Conservation (phyloP, 768 basidiomycete genomes). For the Tulasnella sp. region DNA sequence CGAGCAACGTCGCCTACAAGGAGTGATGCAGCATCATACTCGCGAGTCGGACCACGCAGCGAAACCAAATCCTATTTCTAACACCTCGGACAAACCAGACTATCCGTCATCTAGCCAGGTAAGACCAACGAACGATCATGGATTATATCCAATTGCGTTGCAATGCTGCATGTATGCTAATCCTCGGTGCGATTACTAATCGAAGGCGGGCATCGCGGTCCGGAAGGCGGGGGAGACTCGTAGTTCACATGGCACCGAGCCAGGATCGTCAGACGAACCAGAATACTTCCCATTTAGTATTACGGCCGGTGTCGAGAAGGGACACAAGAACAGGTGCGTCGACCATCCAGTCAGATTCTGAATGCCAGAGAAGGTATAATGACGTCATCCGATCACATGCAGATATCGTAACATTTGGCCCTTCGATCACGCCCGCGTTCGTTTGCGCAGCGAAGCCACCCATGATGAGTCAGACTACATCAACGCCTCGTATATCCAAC, state of each 20-base stretch:
- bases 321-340: conserved; percentile 80
- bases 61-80: neutral
- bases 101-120: neutral
- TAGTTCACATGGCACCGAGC: neutral
- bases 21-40: conserved; percentile 87
- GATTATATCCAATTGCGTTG: neutral
- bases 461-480: conserved; percentile 78
- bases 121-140: neutral
- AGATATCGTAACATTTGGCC: conserved; percentile 98
- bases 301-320: conserved; percentile 92
- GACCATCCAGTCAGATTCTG: neutral
- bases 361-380: neutral
- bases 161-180: neutral
- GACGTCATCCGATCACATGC: conserved; percentile 10
- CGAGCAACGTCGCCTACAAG: conserved; percentile 83
- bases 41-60: conserved; percentile 39
- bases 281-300: conserved; percentile 80
- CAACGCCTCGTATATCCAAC: conserved; percentile 91
- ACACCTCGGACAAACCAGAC: neutral
- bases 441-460: conserved; percentile 46
- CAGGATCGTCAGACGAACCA: neutral
- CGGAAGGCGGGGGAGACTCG: neutral
- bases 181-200: neutral
- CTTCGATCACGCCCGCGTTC: conserved; percentile 89
- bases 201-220: neutral